phyloP scores from a whole-genome alignment of 371 early-diverging fungal species.

The Saksenaea oblongispora region DNA sequence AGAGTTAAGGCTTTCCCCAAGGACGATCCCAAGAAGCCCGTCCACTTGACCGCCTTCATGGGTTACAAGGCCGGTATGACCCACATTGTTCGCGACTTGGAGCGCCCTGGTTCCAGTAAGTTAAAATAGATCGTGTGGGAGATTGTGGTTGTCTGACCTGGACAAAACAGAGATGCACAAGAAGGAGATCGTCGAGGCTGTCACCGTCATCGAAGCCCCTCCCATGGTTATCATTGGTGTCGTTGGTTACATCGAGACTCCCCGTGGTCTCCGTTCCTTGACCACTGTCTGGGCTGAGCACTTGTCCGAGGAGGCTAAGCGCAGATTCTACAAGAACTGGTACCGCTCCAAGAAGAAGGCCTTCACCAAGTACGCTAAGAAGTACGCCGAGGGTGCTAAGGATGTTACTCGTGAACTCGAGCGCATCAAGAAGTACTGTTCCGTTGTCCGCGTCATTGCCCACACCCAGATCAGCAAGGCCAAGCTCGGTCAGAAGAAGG shows the following conservation, averaged over 20 bases:
- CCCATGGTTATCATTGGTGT: slow-evolving; percentile 99
- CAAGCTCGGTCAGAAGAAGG: slow-evolving; percentile 97
- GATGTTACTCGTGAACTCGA: slow-evolving; percentile 91
- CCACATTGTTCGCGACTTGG: slow-evolving; percentile 99
- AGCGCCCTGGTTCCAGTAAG: slow-evolving; percentile 95
- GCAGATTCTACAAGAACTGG: slow-evolving; percentile 99
- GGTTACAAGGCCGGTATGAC: slow-evolving; percentile 99
- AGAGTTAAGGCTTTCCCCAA: slow-evolving; percentile 98
- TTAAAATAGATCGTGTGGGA: slow-evolving; percentile 5
- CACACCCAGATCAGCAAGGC: slow-evolving; percentile 98
- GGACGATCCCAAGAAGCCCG: slow-evolving; percentile 95
- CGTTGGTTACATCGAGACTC: slow-evolving; percentile 99
- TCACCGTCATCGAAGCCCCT: slow-evolving; percentile 99
- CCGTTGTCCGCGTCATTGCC: slow-evolving; percentile 97
- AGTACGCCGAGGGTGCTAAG: slow-evolving; percentile 92
- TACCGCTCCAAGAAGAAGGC: slow-evolving; percentile 99
- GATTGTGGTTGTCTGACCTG: not conserved
- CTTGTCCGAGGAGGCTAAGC: slow-evolving; percentile 96
- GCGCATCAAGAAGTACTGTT: slow-evolving; percentile 99
- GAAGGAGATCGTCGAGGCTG: slow-evolving; percentile 99
- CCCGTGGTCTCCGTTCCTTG: slow-evolving; percentile 96
- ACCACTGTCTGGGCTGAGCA: slow-evolving; percentile 99
- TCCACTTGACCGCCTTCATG: slow-evolving; percentile 99
- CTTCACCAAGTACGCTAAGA: slow-evolving; percentile 98
- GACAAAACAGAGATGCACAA: slow-evolving; percentile 88